Conservation (phyloP, 768 basidiomycete species). For the Suillus subaureus region DNA sequence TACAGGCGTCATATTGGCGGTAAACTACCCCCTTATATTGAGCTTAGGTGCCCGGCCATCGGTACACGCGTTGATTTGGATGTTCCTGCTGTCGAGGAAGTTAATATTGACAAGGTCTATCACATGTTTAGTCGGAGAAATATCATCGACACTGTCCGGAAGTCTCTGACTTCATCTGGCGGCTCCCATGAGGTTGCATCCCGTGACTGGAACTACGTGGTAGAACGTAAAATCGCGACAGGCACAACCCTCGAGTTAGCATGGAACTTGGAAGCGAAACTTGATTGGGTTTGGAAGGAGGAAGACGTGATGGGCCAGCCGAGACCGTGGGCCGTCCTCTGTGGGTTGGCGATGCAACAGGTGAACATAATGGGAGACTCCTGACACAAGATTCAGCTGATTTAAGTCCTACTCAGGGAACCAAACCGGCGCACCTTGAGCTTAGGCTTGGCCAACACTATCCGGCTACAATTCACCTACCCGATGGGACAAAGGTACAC, state of each 20-base stretch:
- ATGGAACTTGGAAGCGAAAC: conserved; percentile 71
- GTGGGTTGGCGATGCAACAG: conserved; percentile 73
- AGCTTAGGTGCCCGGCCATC: conserved; percentile 69
- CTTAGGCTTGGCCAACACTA: conserved; percentile 75
- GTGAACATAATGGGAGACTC: conserved; percentile 41
- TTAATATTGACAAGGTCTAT: conserved; percentile 42
- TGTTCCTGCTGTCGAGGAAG: conserved; percentile 51
- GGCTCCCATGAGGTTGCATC: conserved; percentile 15
- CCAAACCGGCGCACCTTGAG: conserved; percentile 60
- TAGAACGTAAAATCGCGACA: conserved; percentile 52
- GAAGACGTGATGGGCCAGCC: conserved; percentile 60
- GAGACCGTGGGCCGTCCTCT: conserved; percentile 74
- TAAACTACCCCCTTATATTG: conserved; percentile 64
- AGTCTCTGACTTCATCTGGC: conserved; percentile 49
- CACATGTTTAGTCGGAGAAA: conserved; percentile 60
- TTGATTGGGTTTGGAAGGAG: conserved; percentile 90
- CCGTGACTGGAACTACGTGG: conserved; percentile 62
- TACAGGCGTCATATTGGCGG: conserved; percentile 75
- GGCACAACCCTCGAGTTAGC: conserved; percentile 71
- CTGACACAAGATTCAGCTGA: conserved; percentile 8
- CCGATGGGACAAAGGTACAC: conserved; percentile 46
- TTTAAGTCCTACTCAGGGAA: conserved; percentile 34
- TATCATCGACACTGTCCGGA: conserved; percentile 62
- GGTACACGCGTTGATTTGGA: conserved; percentile 71
- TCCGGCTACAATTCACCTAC: conserved; percentile 45